Conservation (phyloP, 768 basidiomycete genomes). For the Austroboletus eburneus region DNA sequence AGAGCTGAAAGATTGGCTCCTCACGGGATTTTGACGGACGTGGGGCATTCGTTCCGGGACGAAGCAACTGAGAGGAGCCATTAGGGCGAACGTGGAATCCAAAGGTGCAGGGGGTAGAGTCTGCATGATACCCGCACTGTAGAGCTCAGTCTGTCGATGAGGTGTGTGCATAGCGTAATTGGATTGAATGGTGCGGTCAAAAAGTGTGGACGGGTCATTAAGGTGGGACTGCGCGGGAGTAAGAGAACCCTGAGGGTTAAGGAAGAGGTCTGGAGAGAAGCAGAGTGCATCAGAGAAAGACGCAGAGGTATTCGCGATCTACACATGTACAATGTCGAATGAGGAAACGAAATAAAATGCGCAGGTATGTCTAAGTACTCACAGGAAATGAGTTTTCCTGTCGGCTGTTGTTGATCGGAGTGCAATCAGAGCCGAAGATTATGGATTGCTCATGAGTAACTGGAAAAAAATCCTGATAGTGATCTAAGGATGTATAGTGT, state of each 20-base stretch:
- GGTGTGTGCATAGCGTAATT: no score
- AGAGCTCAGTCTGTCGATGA: no score
- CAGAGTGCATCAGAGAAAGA: neutral
- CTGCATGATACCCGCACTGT: no score
- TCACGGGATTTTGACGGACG: neutral
- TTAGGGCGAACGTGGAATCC: neutral
- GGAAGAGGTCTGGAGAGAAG: neutral
- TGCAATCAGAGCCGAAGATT: rapidly evolving
- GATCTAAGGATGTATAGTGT: neutral
- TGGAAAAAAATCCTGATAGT: neutral
- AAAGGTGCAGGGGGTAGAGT: neutral
- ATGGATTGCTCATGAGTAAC: no score
- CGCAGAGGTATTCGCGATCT: neutral
- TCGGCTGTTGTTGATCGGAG: rapidly evolving
- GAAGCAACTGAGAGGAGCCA: no score
- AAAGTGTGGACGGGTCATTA: no score
- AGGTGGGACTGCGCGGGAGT: no score
- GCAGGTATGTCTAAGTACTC: neutral
- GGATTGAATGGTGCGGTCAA: no score
- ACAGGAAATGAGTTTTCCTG: neutral
- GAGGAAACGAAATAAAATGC: neutral
- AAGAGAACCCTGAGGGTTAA: no score
- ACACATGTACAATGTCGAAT: neutral
- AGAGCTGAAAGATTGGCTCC: neutral
- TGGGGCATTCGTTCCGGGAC: no score